A percentile compares a stretch with the other conserved stretches of the same genome.
These are phyloP conservation scores for Xylaria arbuscula DNA, from an alignment of 2,329 filamentous ascomycete genomes.

Conservation along the genomic window DNA sequence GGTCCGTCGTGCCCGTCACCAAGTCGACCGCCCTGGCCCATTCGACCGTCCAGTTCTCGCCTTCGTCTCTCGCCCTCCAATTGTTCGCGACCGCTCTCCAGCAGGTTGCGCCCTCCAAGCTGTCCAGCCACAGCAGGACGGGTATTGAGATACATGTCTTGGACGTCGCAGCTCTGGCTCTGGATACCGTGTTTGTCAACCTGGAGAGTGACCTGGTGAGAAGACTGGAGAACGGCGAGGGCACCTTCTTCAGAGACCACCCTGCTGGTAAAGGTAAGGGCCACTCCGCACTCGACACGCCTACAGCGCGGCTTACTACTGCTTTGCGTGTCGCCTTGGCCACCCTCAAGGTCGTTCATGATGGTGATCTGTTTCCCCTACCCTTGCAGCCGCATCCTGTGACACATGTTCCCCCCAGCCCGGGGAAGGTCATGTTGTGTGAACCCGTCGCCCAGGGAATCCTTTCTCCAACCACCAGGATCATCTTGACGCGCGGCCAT, in stretches of 20 bases:
- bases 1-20: slow-evolving; percentile 86
- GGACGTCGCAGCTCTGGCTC: slow-evolving; percentile 80
- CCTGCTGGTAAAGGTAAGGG: slow-evolving; percentile 53
- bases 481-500: slow-evolving; percentile 78
- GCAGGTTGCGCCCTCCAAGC: slow-evolving; percentile 78
- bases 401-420: slow-evolving; percentile 84
- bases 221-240: slow-evolving; percentile 84
- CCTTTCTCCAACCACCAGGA: slow-evolving; percentile 79
- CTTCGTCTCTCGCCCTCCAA: slow-evolving; percentile 78
- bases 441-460: slow-evolving; percentile 93
- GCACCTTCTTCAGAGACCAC: slow-evolving; percentile 78
- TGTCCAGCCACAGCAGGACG: slow-evolving; percentile 76
- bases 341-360: slow-evolving; percentile 80
- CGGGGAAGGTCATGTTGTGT: slow-evolving; percentile 89
- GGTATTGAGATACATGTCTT: slow-evolving; percentile 86
- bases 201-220: slow-evolving; percentile 84
- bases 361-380: slow-evolving; percentile 81
- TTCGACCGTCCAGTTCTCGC: slow-evolving; percentile 83
- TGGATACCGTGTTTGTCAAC: slow-evolving; percentile 89
- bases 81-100: slow-evolving; percentile 80
- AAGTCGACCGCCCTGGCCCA: slow-evolving; percentile 73
- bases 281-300: slow-evolving; percentile 47
- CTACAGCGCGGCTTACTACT: slow-evolving; percentile 69
- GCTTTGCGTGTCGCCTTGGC: slow-evolving; percentile 80
- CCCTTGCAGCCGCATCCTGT: slow-evolving; percentile 86